Evolutionary conservation across 768 basidiomycete genomes (phyloP).

Genomic region (Pleurotus eryngii): DNA sequence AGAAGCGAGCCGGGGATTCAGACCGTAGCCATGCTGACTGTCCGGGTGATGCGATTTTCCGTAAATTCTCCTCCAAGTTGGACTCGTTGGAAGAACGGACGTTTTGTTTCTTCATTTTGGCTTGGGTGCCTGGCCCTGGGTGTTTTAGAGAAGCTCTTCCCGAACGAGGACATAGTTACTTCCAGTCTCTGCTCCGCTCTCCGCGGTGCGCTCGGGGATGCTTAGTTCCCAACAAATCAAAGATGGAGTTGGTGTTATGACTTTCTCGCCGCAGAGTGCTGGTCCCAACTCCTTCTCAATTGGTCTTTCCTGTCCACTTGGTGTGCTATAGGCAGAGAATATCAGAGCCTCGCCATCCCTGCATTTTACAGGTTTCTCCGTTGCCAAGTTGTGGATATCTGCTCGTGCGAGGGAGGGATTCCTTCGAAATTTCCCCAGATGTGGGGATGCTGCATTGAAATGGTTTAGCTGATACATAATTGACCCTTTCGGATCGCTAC

Average conservation of each 20-base stretch:
- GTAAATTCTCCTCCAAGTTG: constrained; percentile 30
- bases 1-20: constrained; percentile 12
- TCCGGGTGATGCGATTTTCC: constrained; percentile 38
- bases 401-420: neutral
- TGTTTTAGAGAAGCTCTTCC: neutral
- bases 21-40: constrained; percentile 18
- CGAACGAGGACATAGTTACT: neutral
- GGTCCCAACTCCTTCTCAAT: neutral
- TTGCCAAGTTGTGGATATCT: constrained; percentile 1
- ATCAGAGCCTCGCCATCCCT: neutral
- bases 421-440: constrained; percentile 8
- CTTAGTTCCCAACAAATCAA: neutral
- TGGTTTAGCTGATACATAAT: neutral
- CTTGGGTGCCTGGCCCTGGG: constrained; percentile 1
- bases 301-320: neutral
- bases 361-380: constrained; percentile 4
- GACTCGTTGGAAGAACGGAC: neutral
- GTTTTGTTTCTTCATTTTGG: constrained; percentile 7
- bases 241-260: neutral
- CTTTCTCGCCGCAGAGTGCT: neutral
- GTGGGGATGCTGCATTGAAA: constrained; percentile 1
- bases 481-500: constrained; percentile 7
- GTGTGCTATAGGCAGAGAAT: constrained; percentile 2
- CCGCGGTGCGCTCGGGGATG: no score
- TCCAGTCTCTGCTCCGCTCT: no score